Evolutionary conservation across 2,329 filamentous ascomycete species (phyloP).

Genomic region (Neospermospora avenae): DNA sequence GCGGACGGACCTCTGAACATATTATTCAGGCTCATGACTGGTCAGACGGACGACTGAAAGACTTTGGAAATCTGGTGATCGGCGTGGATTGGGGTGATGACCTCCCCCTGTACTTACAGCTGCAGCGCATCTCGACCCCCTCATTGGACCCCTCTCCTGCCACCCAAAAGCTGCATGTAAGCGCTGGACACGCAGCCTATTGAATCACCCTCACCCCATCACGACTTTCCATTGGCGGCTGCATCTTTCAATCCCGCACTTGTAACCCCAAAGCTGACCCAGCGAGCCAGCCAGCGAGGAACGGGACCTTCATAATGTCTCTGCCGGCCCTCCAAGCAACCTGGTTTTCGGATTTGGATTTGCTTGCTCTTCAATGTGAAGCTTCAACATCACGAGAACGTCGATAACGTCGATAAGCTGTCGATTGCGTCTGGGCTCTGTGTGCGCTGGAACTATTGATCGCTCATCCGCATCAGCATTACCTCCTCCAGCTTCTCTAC

Average conservation of each 20-base stretch:
- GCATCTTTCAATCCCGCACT: slow-evolving; percentile 4
- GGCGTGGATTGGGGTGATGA: neutral
- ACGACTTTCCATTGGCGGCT: slow-evolving; percentile 16
- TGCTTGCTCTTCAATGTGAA: slow-evolving; percentile 10
- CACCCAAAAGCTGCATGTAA: slow-evolving; percentile 18
- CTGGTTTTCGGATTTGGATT: slow-evolving; percentile 6
- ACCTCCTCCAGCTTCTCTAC: neutral
- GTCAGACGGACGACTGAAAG: neutral
- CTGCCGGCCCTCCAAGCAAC: slow-evolving; percentile 15
- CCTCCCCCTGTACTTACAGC: neutral
- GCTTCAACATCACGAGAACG: slow-evolving; percentile 7
- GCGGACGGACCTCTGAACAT: neutral
- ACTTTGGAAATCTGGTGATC: neutral
- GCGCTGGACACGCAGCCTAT: slow-evolving; percentile 10
- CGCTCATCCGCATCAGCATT: neutral
- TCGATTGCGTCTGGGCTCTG: neutral
- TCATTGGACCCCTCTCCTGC: slow-evolving; percentile 4
- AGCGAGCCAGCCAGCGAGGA: neutral
- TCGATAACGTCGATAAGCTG: slow-evolving; percentile 8
- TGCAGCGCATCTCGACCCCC: neutral
- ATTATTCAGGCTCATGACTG: neutral
- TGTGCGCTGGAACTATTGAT: neutral
- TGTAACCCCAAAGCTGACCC: slow-evolving; percentile 7
- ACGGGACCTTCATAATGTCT: slow-evolving; percentile 14
- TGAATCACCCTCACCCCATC: neutral